Base-by-base conservation (phyloP, 2,329 filamentous ascomycete species). In the Neonectria punicea region DNA sequence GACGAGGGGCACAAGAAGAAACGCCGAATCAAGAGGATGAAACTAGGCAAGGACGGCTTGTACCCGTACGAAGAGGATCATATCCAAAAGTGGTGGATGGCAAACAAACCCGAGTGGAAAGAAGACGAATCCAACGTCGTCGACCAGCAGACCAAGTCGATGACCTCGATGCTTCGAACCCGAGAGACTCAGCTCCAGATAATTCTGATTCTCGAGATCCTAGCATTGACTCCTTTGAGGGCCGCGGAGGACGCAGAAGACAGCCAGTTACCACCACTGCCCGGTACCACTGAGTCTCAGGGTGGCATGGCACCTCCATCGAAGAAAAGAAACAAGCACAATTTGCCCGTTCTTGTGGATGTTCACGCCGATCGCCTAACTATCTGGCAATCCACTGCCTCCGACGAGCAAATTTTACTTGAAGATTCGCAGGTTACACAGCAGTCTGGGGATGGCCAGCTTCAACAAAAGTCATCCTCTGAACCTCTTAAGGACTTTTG, bases 181-280 rank as follows among this genome's bases (percentile, higher is more conserved):
- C 85, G 93, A 64, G 93, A 96, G 80, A 94, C 92, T 0, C 90
- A 94, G 72, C 81, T 94, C 43, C 93, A 96, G 75, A 88, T 95
- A 79, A 93, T 95, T 59, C 77, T 96, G 34, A 89, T 94, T 56
- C 83, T 96, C 6, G 93, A 96, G 74, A 89, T 93, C 16, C 80
- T 94, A 22, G 90, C 92, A 2, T 80, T 96, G 46, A 91, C 93
- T 66, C 83, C 85, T 20, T 72, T 86, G 32, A 80, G 81, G 30
- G 78, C 81, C 2, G 69, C 77, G 2, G 80, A 82, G 6, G 79
- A 83, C 5, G 69, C 73, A 5, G 79, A 76, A 46, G 84, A 86
- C 66, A 81, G 79, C 53, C 80, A 85, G 73, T 75, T 87, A 22
- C 86, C 85, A 0, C 77, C 78, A 2, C 67, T 85, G 16, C 80